A percentile compares a stretch with the other conserved stretches of the same genome.
These are phyloP conservation scores for Gastrolobium villosum DNA, from an alignment of 306 rosid species.

Conservation along the genomic window DNA sequence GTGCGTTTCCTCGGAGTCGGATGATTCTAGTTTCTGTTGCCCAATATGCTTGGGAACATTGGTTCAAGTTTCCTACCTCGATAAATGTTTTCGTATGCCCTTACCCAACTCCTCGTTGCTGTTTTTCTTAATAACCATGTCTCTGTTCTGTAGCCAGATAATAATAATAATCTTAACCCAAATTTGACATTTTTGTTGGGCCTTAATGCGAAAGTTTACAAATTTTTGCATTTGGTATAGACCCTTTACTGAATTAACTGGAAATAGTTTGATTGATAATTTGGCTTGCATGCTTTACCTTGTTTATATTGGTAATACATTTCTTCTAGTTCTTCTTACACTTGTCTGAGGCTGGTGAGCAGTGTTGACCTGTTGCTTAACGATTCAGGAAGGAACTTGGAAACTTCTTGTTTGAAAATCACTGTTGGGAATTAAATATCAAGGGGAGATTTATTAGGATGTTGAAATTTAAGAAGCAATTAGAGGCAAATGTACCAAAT, in stretches of 20 bases:
- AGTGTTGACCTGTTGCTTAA: slow-evolving; percentile 3
- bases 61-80: slow-evolving; percentile 73
- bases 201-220: not conserved
- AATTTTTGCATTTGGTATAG: not conserved
- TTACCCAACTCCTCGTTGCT: not conserved
- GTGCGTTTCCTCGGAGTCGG: not conserved
- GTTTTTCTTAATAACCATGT: not conserved
- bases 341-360: not conserved
- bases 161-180: not conserved
- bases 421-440: not conserved
- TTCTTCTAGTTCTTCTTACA: not conserved
- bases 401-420: not conserved
- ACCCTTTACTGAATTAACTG: not conserved
- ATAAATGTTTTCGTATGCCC: slow-evolving; percentile 74
- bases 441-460: slow-evolving; percentile 1
- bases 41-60: slow-evolving; percentile 80
- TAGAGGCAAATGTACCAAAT: not conserved
- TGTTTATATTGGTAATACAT: not conserved
- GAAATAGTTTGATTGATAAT: slow-evolving; percentile 13
- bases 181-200: slow-evolving; percentile 1
- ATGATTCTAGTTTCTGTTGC: slow-evolving; percentile 60
- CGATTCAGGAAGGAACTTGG: not conserved
- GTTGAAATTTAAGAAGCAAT: slow-evolving; percentile 4
- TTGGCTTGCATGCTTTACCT: slow-evolving; percentile 11
- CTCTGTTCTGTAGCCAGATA: not conserved